phyloP scores from a whole-genome alignment of 2,329 filamentous ascomycete species.

The Paecilomyces formosus region DNA sequence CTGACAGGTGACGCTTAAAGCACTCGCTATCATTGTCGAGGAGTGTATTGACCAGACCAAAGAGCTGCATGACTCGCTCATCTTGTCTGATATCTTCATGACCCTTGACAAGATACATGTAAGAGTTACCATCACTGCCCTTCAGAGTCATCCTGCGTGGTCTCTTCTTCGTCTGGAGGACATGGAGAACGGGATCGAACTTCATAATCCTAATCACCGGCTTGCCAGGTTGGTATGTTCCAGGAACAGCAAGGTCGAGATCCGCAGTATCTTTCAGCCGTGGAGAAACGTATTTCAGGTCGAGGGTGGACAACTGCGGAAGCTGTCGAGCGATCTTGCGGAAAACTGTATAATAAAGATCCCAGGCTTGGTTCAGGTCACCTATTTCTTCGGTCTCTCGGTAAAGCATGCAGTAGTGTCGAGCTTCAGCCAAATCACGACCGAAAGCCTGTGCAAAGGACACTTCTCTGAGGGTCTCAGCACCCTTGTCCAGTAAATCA shows the following conservation, averaged over 20 bases:
- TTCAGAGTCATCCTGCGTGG: constrained; percentile 81
- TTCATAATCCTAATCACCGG: constrained; percentile 78
- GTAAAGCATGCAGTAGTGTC: constrained; percentile 93
- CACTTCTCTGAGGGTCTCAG: constrained; percentile 88
- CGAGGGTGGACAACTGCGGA: constrained; percentile 83
- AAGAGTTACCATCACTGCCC: constrained; percentile 80
- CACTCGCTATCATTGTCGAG: constrained; percentile 90
- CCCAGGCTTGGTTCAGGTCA: constrained; percentile 97
- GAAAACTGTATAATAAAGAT: constrained; percentile 98
- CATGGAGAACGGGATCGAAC: constrained; percentile 82
- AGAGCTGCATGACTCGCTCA: constrained; percentile 98
- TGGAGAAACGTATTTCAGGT: constrained; percentile 94
- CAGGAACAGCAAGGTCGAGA: constrained; percentile 89
- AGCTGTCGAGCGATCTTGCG: constrained; percentile 88
- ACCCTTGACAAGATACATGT: constrained; percentile 92
- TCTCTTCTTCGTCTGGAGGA: constrained; percentile 95
- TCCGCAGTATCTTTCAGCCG: constrained; percentile 79
- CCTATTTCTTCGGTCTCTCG: constrained; percentile 81
- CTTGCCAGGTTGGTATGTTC: constrained; percentile 76
- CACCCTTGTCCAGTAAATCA: constrained; percentile 80
- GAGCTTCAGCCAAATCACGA: constrained; percentile 85
- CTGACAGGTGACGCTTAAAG: constrained; percentile 94
- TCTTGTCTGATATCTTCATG: constrained; percentile 99
- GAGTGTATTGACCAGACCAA: constrained; percentile 93
- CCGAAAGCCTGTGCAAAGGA: constrained; percentile 98